Evolutionary conservation across 768 basidiomycete genomes (phyloP).

Genomic region (Phallus indusiatus): DNA sequence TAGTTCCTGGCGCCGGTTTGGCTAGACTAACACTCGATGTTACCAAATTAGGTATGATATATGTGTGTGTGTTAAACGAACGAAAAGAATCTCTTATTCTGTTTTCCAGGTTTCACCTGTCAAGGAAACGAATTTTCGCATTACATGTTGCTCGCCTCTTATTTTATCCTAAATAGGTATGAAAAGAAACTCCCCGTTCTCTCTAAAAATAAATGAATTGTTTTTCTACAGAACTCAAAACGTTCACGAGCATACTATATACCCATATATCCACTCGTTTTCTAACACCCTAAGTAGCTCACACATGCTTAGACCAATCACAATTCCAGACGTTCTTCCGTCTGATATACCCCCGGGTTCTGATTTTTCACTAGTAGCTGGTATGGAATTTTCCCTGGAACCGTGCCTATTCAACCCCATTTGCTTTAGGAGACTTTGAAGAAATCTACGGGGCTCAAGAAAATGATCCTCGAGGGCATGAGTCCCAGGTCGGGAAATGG

Average conservation of each 20-base stretch:
- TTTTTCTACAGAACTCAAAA: slow-evolving; percentile 41
- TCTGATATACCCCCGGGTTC: slow-evolving; percentile 54
- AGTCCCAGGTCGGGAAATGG: slow-evolving; percentile 73
- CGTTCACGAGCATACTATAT: slow-evolving; percentile 63
- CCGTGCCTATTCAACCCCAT: slow-evolving; percentile 4
- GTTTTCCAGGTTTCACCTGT: slow-evolving; percentile 63
- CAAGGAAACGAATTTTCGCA: slow-evolving; percentile 96
- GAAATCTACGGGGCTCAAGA: slow-evolving; percentile 67
- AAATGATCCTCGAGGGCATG: slow-evolving; percentile 37
- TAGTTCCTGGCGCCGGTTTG: slow-evolving; percentile 86
- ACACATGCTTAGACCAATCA: slow-evolving; percentile 56
- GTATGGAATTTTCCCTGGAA: slow-evolving; percentile 29
- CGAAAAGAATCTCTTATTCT: background rate
- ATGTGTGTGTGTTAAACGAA: background rate
- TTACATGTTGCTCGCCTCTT: slow-evolving; percentile 87
- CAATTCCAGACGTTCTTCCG: slow-evolving; percentile 79
- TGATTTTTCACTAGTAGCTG: slow-evolving; percentile 80
- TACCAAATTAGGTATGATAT: slow-evolving; percentile 57
- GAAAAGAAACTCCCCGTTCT: slow-evolving; percentile 10
- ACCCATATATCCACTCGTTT: slow-evolving; percentile 89
- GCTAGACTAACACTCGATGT: slow-evolving; percentile 86
- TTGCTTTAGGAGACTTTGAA: slow-evolving; percentile 70
- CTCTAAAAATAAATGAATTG: background rate
- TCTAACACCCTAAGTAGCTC: slow-evolving; percentile 60
- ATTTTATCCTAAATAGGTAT: slow-evolving; percentile 80